phyloP scores from a whole-genome alignment of 163 green algal genomes.

The Chloromonas sp. region DNA sequence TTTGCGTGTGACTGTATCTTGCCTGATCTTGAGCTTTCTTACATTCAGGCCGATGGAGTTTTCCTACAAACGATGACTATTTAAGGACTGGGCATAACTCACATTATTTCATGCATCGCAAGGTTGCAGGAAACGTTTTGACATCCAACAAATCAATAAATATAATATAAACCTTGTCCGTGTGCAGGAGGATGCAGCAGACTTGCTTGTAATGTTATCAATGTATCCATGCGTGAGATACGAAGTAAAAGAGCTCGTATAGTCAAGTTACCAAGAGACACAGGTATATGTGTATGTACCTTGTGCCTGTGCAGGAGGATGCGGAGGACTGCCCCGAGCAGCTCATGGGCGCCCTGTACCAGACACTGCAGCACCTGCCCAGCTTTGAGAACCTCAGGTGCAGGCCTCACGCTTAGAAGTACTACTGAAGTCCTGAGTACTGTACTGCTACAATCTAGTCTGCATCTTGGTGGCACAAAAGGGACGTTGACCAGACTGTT shows the following conservation, averaged over 20 bases:
- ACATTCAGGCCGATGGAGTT: neutral
- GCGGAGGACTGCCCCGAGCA: conserved; percentile 1
- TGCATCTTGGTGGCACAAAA: too few relatives aligned
- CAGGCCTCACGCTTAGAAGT: too few relatives aligned
- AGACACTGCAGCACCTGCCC: neutral
- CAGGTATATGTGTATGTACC: neutral
- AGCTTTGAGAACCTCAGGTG: neutral
- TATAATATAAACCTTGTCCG: too few relatives aligned
- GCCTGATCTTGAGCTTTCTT: neutral
- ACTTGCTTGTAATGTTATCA: neutral
- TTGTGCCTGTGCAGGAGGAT: neutral
- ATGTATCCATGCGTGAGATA: too few relatives aligned
- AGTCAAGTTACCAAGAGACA: neutral
- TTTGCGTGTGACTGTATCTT: too few relatives aligned
- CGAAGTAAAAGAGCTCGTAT: neutral
- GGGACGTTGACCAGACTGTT: too few relatives aligned
- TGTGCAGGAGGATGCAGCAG: neutral
- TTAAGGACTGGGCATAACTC: neutral
- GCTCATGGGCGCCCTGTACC: neutral
- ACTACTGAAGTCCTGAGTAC: neutral
- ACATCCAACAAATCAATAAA: too few relatives aligned
- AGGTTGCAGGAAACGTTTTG: too few relatives aligned
- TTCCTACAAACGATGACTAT: neutral
- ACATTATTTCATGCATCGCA: too few relatives aligned
- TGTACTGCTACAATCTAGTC: too few relatives aligned